Evolutionary conservation across 2,329 filamentous ascomycete species (phyloP).

Genomic region (Penicillium glabrum): DNA sequence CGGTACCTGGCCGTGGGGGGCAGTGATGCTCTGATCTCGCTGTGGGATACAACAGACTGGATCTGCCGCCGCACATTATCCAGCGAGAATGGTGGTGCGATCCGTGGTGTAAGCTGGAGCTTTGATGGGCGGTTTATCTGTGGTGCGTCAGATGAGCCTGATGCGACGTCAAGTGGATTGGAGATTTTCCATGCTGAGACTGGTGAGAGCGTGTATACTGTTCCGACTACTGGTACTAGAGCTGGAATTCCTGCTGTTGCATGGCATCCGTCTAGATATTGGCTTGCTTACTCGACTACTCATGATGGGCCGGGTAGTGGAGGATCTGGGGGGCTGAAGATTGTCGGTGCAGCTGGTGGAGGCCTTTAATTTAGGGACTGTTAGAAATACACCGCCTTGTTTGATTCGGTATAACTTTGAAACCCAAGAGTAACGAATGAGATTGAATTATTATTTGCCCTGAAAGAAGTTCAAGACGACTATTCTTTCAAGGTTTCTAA

Average conservation of each 20-base stretch:
- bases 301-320: slow-evolving; percentile 41
- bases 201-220: slow-evolving; percentile 49
- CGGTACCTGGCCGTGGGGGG: slow-evolving; percentile 52
- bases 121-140: slow-evolving; percentile 52
- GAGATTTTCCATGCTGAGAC: slow-evolving; percentile 53
- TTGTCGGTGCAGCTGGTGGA: slow-evolving; percentile 48
- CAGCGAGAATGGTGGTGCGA: slow-evolving; percentile 44
- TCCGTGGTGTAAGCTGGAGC: slow-evolving; percentile 51
- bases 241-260: slow-evolving; percentile 47
- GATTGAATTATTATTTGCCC: not conserved
- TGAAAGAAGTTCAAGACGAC: not conserved
- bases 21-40: slow-evolving; percentile 50
- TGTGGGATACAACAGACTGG: slow-evolving; percentile 55
- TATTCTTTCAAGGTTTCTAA: not conserved
- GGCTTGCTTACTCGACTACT: slow-evolving; percentile 49
- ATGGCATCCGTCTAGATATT: slow-evolving; percentile 52
- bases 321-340: slow-evolving; percentile 45
- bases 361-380: slow-evolving; percentile 23
- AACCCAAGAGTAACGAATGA: too few species aligned
- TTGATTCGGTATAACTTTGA: not conserved
- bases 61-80: slow-evolving; percentile 50
- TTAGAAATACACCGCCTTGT: not conserved
- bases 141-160: slow-evolving; percentile 49
- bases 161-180: slow-evolving; percentile 43
- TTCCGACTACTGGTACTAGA: slow-evolving; percentile 39